phyloP scores from a whole-genome alignment of 2,329 filamentous ascomycete species.

The Berkeleyomyces rouxiae region DNA sequence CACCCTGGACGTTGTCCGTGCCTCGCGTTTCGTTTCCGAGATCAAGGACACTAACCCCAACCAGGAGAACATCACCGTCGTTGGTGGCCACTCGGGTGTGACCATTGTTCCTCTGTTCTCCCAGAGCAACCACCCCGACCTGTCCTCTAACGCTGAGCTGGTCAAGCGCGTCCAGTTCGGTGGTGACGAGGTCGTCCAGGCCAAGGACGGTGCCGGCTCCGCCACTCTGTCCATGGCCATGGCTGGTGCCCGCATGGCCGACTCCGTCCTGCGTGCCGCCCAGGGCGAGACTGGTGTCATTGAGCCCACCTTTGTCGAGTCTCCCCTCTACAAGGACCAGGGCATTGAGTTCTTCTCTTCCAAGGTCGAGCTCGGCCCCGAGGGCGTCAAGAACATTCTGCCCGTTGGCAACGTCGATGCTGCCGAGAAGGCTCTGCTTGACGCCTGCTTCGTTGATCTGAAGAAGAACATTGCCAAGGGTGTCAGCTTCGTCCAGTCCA shows the following conservation, averaged over 20 bases:
- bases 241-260: constrained; percentile 70
- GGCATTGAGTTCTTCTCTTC: constrained; percentile 94
- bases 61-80: constrained; percentile 85
- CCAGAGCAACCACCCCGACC: constrained; percentile 75
- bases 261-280: constrained; percentile 81
- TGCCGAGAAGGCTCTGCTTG: constrained; percentile 77
- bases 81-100: constrained; percentile 93
- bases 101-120: constrained; percentile 97
- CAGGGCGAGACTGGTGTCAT: constrained; percentile 89
- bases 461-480: constrained; percentile 96
- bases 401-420: constrained; percentile 71
- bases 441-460: constrained; percentile 67
- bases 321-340: constrained; percentile 95
- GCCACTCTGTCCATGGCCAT: constrained; percentile 98
- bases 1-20: constrained; percentile 95
- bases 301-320: constrained; percentile 95
- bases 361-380: constrained; percentile 87
- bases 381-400: constrained; percentile 88
- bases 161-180: constrained; percentile 95
- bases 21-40: constrained; percentile 93
- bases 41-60: constrained; percentile 79
- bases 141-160: constrained; percentile 62
- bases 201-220: constrained; percentile 93
- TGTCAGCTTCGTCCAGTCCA: constrained; percentile 35
- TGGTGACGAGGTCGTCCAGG: constrained; percentile 97